Conservation (phyloP, 176 grass and related monocot species). For the Musa itinerans region DNA sequence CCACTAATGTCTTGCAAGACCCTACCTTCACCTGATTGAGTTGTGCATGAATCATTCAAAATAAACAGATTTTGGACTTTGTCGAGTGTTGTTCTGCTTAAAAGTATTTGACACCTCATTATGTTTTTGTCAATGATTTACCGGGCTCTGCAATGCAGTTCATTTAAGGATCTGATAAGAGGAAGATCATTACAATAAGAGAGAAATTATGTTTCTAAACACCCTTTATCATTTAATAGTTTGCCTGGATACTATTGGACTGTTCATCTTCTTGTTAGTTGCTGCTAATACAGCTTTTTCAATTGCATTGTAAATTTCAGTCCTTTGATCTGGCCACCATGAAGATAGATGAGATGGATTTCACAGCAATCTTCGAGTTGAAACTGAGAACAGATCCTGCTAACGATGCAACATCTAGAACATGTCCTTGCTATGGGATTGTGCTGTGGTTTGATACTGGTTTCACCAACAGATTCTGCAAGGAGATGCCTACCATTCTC, state of each 20-base stretch:
- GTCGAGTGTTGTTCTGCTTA: not conserved
- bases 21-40: not conserved
- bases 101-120: not conserved
- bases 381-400: slow-evolving; percentile 29
- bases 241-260: not conserved
- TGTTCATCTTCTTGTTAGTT: not conserved
- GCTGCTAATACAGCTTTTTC: not conserved
- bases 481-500: slow-evolving; percentile 56
- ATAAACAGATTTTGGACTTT: not conserved
- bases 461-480: slow-evolving; percentile 79
- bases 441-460: slow-evolving; percentile 81
- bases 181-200: not conserved
- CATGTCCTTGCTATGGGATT: slow-evolving; percentile 59
- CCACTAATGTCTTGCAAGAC: not conserved
- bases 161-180: too few species aligned
- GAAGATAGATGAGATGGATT: slow-evolving; percentile 78
- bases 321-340: slow-evolving; percentile 74
- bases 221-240: not conserved
- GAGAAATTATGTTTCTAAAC: not conserved
- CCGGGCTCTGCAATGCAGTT: too few species aligned
- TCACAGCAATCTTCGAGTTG: slow-evolving; percentile 70
- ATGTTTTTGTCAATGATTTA: too few species aligned
- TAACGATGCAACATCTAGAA: not conserved
- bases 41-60: not conserved
- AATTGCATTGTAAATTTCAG: slow-evolving; percentile 27